Conservation (phyloP, 2,329 filamentous ascomycete species). For the Blumeria graminis region DNA sequence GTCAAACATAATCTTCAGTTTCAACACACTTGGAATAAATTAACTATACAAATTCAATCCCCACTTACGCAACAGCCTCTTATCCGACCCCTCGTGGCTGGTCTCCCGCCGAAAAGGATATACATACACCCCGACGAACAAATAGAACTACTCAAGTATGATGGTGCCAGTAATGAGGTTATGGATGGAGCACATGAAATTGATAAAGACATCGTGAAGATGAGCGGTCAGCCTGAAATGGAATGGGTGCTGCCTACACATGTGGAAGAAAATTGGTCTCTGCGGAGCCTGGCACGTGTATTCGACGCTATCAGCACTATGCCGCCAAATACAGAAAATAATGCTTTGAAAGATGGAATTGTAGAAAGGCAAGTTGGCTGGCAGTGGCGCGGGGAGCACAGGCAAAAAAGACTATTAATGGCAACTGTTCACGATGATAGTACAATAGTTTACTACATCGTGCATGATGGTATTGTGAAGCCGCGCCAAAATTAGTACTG, state of each 20-base stretch:
- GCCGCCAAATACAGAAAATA: slow-evolving; percentile 2
- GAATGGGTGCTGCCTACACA: slow-evolving; percentile 63
- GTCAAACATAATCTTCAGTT: slow-evolving; percentile 48
- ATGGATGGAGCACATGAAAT: slow-evolving; percentile 20
- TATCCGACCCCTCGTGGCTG: slow-evolving; percentile 41
- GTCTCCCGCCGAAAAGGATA: slow-evolving; percentile 45
- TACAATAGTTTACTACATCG: slow-evolving; percentile 62
- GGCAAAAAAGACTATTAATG: slow-evolving; percentile 45
- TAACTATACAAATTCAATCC: slow-evolving; percentile 28
- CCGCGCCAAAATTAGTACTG: slow-evolving; percentile 48
- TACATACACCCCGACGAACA: slow-evolving; percentile 71
- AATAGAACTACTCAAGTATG: slow-evolving; percentile 41
- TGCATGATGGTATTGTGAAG: slow-evolving; percentile 73
- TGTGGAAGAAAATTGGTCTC: slow-evolving; percentile 46
- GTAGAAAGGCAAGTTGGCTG: slow-evolving; percentile 15
- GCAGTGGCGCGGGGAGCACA: slow-evolving; percentile 21
- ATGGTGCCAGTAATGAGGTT: slow-evolving; percentile 21
- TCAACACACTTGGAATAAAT: slow-evolving; percentile 49
- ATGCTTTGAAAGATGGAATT: slow-evolving; percentile 5
- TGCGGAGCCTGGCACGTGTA: slow-evolving; percentile 38
- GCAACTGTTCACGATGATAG: slow-evolving; percentile 59
- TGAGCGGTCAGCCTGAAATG: slow-evolving; percentile 21
- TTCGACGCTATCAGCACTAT: slow-evolving; percentile 2
- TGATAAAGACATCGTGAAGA: slow-evolving; percentile 2
- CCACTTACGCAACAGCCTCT: slow-evolving; percentile 19